Conservation (phyloP, 148 eudicot species). For the Diospyros kaki region DNA sequence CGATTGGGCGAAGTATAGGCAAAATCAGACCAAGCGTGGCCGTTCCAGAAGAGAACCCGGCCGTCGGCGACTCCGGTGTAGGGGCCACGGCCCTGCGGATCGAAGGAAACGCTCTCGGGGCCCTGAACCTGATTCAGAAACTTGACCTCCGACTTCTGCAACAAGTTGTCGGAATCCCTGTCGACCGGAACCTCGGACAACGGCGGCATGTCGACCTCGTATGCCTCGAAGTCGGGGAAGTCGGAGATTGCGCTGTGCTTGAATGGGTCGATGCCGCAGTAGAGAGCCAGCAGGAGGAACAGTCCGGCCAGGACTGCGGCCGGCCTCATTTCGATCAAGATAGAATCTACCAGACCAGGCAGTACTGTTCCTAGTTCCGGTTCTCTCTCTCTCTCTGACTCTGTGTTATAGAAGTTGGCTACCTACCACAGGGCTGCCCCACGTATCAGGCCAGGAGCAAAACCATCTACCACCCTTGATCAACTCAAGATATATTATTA, state of each 20-base stretch:
- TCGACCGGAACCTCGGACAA: constrained; percentile 45
- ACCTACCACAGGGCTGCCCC: too few species aligned
- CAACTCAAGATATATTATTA: too few species aligned
- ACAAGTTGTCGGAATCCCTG: constrained; percentile 41
- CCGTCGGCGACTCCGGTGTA: constrained; percentile 93
- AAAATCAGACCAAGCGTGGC: constrained; percentile 57
- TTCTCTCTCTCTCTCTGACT: too few species aligned
- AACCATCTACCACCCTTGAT: too few species aligned
- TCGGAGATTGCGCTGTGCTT: constrained; percentile 52
- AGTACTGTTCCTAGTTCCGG: too few species aligned
- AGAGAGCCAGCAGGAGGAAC: constrained; percentile 44
- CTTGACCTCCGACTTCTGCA: constrained; percentile 71
- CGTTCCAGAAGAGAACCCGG: constrained; percentile 79
- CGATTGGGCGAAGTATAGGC: constrained; percentile 84
- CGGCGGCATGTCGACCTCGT: constrained; percentile 35
- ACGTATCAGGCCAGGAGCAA: too few species aligned
- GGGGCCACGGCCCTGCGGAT: constrained; percentile 74
- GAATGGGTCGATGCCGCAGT: constrained; percentile 82
- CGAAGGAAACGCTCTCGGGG: constrained; percentile 85
- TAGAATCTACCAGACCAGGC: too few species aligned
- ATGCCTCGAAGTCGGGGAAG: constrained; percentile 54
- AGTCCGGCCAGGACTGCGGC: constrained; percentile 25
- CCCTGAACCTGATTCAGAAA: constrained; percentile 77
- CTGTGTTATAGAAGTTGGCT: too few species aligned
- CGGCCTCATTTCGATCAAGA: constrained; percentile 12